phyloP scores from a whole-genome alignment of 768 basidiomycete species.

The Podaxis pistillaris region DNA sequence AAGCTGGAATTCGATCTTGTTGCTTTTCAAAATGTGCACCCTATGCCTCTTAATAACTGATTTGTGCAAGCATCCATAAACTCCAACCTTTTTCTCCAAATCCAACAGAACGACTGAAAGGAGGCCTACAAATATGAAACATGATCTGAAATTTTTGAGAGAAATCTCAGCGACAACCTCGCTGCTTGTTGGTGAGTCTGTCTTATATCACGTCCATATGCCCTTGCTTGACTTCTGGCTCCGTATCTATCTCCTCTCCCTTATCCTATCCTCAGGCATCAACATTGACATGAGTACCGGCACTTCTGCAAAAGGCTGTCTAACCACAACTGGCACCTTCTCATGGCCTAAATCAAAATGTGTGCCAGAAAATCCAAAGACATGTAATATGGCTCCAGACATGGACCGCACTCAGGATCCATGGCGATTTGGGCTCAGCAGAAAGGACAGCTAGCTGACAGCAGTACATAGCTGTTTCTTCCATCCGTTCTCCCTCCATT shows the following conservation, averaged over 20 bases:
- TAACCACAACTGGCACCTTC: conserved; percentile 63
- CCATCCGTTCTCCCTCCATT: neutral
- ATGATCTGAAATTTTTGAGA: conserved; percentile 52
- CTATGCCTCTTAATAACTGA: neutral
- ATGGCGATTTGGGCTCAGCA: conserved; percentile 30
- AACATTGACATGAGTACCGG: neutral
- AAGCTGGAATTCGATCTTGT: neutral
- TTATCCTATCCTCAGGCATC: neutral
- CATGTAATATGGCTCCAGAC: conserved; percentile 75
- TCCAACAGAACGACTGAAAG: neutral
- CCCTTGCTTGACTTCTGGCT: neutral
- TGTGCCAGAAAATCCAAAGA: conserved; percentile 59
- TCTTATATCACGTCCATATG: neutral
- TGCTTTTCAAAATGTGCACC: neutral
- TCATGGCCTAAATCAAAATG: conserved; percentile 66
- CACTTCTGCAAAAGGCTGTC: conserved; percentile 43
- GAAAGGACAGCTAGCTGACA: conserved; percentile 29
- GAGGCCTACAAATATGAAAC: conserved; percentile 34
- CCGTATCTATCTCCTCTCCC: neutral
- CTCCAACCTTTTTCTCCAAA: neutral
- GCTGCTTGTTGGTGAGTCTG: conserved; percentile 66
- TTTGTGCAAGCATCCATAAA: neutral
- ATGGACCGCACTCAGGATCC: conserved; percentile 59
- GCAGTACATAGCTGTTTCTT: conserved; percentile 1
- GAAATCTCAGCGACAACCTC: conserved; percentile 77